Evolutionary conservation across 2,329 filamentous ascomycete genomes (phyloP).

Genomic region (Fusarium tanahbumbuense): DNA sequence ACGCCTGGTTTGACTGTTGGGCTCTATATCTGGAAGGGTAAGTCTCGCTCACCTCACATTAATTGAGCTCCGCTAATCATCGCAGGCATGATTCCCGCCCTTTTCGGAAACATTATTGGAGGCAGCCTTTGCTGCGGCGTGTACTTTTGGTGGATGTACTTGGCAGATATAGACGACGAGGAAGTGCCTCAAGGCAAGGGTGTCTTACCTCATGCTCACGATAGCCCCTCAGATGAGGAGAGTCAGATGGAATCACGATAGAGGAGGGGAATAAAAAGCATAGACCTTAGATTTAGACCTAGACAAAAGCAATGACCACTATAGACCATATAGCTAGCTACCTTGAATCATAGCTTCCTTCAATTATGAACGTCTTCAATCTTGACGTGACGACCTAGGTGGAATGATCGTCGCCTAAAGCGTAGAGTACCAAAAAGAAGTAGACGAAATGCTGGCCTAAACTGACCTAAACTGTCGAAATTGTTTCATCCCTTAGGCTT

Average conservation of each 20-base stretch:
- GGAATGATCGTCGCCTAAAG: neutral
- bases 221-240: constrained; percentile 32
- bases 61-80: neutral
- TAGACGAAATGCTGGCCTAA: neutral
- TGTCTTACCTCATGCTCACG: constrained; percentile 15
- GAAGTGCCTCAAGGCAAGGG: neutral
- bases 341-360: neutral
- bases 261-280: fast-evolving
- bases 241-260: constrained; percentile 12
- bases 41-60: fast-evolving
- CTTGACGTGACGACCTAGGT: neutral
- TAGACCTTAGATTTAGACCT: neutral
- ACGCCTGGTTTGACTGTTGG: constrained; percentile 58
- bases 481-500: neutral
- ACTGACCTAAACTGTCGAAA: fast-evolving
- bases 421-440: neutral
- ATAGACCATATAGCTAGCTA: neutral
- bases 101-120: constrained; percentile 66
- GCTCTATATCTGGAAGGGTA: constrained; percentile 68
- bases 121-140: constrained; percentile 64
- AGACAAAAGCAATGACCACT: neutral
- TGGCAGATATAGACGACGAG: constrained; percentile 12
- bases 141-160: constrained; percentile 47
- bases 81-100: constrained; percentile 59
- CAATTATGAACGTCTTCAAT: fast-evolving